Conservation (phyloP, 495 filamentous ascomycete genomes). For the Talaromyces proteolyticus region DNA sequence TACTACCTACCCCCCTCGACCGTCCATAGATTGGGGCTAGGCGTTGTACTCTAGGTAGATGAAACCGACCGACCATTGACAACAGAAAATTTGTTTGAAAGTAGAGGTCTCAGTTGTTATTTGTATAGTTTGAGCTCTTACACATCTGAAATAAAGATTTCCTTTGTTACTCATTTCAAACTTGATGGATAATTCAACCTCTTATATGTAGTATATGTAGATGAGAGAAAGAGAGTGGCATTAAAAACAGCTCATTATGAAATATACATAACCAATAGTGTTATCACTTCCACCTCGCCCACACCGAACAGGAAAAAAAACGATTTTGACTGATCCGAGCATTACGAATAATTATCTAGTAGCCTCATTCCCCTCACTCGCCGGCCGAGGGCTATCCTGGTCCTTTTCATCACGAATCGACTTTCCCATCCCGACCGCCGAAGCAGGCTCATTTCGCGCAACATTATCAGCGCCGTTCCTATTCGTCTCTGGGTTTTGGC, state of each 20-base stretch:
- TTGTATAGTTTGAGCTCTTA: slow-evolving; percentile 8
- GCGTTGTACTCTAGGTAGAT: background rate
- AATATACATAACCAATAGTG: background rate
- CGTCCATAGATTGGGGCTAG: background rate
- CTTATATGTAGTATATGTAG: too few species aligned
- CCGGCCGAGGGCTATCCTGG: slow-evolving; percentile 59
- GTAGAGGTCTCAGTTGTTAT: background rate
- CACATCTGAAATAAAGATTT: slow-evolving; percentile 1
- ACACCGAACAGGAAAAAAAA: background rate
- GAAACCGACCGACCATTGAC: background rate
- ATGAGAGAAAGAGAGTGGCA: background rate
- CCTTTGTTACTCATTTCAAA: slow-evolving; percentile 1
- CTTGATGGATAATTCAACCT: too few species aligned
- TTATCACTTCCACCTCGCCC: background rate
- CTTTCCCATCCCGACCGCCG: slow-evolving; percentile 57
- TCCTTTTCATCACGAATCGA: slow-evolving; percentile 46
- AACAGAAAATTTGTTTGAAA: background rate
- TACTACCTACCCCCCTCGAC: background rate
- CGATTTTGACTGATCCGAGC: background rate
- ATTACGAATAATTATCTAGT: slow-evolving; percentile 32
- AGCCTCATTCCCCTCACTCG: slow-evolving; percentile 71
- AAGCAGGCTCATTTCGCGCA: slow-evolving; percentile 36
- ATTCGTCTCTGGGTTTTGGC: slow-evolving; percentile 60
- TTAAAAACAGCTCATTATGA: background rate
- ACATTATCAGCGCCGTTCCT: slow-evolving; percentile 28